Conservation (phyloP, 768 basidiomycete species). For the Calocybe indica region DNA sequence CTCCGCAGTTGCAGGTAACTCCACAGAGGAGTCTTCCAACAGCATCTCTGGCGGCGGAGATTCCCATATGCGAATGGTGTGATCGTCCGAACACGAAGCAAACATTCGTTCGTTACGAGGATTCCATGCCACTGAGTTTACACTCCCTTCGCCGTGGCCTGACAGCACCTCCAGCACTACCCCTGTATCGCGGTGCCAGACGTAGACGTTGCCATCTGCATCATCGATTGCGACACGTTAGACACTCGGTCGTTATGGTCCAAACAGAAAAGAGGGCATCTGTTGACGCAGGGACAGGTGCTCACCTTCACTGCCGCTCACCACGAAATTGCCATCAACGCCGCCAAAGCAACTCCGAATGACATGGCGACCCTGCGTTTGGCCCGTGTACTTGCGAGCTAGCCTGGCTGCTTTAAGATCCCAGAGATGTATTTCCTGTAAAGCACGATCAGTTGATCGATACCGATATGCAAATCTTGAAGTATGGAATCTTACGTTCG, state of each 20-base stretch:
- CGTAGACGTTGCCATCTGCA: constrained; percentile 86
- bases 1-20: constrained; percentile 17
- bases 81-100: constrained; percentile 94
- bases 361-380: constrained; percentile 77
- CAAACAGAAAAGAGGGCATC: constrained; percentile 8
- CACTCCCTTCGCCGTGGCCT: constrained; percentile 85
- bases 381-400: constrained; percentile 80
- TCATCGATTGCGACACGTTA: background rate
- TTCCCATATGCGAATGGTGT: constrained; percentile 89
- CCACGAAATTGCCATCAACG: constrained; percentile 78
- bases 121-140: constrained; percentile 97
- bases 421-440: constrained; percentile 87
- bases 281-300: constrained; percentile 1
- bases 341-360: constrained; percentile 95
- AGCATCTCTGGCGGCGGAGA: constrained; percentile 27
- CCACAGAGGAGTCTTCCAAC: constrained; percentile 10
- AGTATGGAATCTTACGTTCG: constrained; percentile 55
- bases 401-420: constrained; percentile 66
- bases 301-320: constrained; percentile 94
- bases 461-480: constrained; percentile 4
- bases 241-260: background rate
- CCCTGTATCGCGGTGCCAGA: constrained; percentile 90
- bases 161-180: constrained; percentile 78
- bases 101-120: constrained; percentile 86
- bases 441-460: constrained; percentile 11